Evolutionary conservation across 2,329 filamentous ascomycete species (phyloP).

Genomic region (Helminthosporium solani): DNA sequence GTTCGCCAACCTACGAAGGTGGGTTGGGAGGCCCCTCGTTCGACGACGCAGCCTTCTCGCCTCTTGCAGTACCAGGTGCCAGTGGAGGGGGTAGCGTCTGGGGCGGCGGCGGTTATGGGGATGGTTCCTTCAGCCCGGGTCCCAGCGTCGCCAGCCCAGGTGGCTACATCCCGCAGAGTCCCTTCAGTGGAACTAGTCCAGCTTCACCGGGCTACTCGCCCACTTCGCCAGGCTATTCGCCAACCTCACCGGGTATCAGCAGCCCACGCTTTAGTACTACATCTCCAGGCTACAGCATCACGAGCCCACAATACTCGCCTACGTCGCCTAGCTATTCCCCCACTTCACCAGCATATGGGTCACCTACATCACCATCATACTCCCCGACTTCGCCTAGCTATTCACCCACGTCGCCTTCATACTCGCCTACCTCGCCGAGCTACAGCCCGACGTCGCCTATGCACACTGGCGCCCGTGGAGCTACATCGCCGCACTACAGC

Average conservation of each 20-base stretch:
- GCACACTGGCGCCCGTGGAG: conserved; percentile 32
- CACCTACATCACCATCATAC: conserved; percentile 58
- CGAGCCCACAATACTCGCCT: conserved; percentile 55
- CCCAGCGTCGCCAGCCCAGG: conserved; percentile 64
- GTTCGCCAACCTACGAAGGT: conserved; percentile 63
- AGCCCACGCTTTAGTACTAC: conserved; percentile 53
- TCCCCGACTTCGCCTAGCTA: conserved; percentile 55
- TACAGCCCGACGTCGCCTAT: conserved; percentile 62
- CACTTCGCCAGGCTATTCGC: conserved; percentile 42
- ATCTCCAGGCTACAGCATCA: conserved; percentile 51
- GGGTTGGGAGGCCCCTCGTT: conserved; percentile 60
- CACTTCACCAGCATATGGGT: conserved; percentile 62
- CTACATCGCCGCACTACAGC: conserved; percentile 49
- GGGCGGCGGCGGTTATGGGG: conserved; percentile 65
- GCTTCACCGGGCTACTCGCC: conserved; percentile 43
- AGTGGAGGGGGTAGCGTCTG: conserved; percentile 62
- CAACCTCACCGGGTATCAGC: conserved; percentile 53
- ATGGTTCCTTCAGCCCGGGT: conserved; percentile 67
- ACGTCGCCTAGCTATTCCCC: conserved; percentile 54
- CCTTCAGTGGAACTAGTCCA: conserved; percentile 57
- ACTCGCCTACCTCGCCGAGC: conserved; percentile 58
- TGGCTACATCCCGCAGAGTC: conserved; percentile 69
- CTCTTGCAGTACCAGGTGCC: conserved; percentile 69
- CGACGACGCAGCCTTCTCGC: conserved; percentile 67
- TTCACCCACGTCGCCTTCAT: conserved; percentile 51